Evolutionary conservation across 2,329 filamentous ascomycete genomes (phyloP), one percentile per base, ranked within the genome.

Genomic region (Fusarium xylarioides): DNA sequence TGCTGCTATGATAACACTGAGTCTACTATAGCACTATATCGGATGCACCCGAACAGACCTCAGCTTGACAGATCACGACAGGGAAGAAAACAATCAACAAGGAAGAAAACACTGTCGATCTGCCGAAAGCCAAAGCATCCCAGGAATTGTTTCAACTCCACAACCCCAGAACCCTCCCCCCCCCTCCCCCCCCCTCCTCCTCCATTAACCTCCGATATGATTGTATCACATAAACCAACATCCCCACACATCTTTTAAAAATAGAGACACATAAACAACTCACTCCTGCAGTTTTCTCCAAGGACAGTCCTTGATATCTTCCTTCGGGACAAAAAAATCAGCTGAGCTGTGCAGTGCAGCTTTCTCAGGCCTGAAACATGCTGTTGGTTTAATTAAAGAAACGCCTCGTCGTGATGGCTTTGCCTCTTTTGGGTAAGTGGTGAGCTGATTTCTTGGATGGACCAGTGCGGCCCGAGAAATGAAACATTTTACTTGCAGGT

Each of bases 391-490:
- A 69, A 69, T 63, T 69, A 69, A 65, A 69, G 34, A 40, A 63
- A 69, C 58, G 66, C 65, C 66, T 64, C 54, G 55, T 53, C 44
- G 46, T 47, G 10, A n/a, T 47, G 32, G 34, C 43, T 28, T 58
- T 68, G 32, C 40, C 65, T 21, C 21, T 47, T 43, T 40, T 11
- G 30, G 66, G 52, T 37, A 53, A 53, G 58, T 32, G 19, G 19
- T 42, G 19, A 53, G 15, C 28, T 69, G 46, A 69, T 67, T 56
- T 68, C 23, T 18, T 46, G 38, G n/a, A 54, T 49, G 21, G 18
- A 37, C 26, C 49, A 59, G 37, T 56, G 47, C 67, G 67, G 67
- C 67, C 49, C 66, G 66, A 70, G 66, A 35, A 55, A 46, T 70
- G 65, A 69, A 69, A 69, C 66, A 38, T 46, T 46, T 26, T 28